These are phyloP conservation scores for Pyrenula aspistea DNA, from an alignment of 495 filamentous ascomycete genomes.

Conservation along the genomic window DNA sequence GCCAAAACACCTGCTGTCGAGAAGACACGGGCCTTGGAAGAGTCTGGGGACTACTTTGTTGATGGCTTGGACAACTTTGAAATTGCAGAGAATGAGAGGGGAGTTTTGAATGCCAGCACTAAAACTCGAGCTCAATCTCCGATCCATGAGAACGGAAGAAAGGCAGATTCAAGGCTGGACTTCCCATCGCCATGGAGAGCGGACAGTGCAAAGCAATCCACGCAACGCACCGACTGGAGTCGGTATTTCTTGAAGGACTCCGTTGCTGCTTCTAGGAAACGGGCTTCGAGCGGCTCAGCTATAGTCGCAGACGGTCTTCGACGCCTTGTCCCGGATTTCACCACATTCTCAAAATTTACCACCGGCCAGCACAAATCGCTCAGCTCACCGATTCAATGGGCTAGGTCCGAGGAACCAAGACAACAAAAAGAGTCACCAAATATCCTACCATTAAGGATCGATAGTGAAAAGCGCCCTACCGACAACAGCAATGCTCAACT, in stretches of 20 bases:
- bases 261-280: not conserved
- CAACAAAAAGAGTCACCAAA: not conserved
- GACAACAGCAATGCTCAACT: not conserved
- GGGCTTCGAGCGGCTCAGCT: not conserved
- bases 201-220: slow-evolving; percentile 14
- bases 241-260: not conserved
- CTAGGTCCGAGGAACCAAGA: not conserved
- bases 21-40: slow-evolving; percentile 57
- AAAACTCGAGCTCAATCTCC: slow-evolving; percentile 1
- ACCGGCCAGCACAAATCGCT: not conserved
- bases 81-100: slow-evolving; percentile 1
- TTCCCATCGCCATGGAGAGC: slow-evolving; percentile 3
- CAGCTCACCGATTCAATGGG: not conserved
- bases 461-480: not conserved
- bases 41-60: slow-evolving; percentile 42
- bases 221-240: slow-evolving; percentile 30
- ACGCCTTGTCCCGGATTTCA: not conserved
- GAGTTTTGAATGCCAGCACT: not conserved
- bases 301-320: not conserved
- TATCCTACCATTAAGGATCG: not conserved
- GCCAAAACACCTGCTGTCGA: slow-evolving; percentile 63
- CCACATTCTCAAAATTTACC: not conserved
- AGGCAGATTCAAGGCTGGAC: slow-evolving; percentile 2
- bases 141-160: slow-evolving; percentile 2
- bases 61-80: slow-evolving; percentile 14